Conservation (phyloP, 352 stramenopile species). For the Hyphochytrium catenoides region DNA sequence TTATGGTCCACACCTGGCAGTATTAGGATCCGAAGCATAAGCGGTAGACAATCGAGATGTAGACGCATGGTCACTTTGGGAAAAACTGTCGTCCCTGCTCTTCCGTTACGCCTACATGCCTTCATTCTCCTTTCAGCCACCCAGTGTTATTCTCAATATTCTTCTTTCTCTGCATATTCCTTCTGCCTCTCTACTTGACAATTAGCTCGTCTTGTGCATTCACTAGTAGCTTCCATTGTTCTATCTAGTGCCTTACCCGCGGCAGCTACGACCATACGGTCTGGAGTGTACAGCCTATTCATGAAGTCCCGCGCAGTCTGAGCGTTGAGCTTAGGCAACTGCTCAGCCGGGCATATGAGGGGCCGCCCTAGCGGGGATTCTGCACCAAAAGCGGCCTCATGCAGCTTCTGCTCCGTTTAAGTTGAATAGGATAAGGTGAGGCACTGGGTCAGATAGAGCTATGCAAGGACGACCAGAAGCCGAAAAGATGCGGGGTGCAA, state of each 20-base stretch:
- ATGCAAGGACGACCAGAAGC: constrained; percentile 3
- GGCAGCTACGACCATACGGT: constrained; percentile 70
- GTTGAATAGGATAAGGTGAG: constrained; percentile 11
- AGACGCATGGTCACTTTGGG: too few species aligned
- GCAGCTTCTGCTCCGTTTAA: constrained; percentile 32
- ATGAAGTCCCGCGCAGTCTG: constrained; percentile 46
- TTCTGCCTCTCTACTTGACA: too few species aligned
- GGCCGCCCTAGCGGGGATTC: constrained; percentile 40
- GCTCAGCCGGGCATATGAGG: constrained; percentile 45
- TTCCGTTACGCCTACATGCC: too few species aligned
- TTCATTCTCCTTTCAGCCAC: too few species aligned
- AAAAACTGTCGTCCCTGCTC: too few species aligned
- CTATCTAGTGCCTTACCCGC: too few species aligned
- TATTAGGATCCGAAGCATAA: too few species aligned
- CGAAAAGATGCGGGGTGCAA: constrained; percentile 2
- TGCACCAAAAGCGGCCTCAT: constrained; percentile 53
- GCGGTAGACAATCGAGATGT: too few species aligned
- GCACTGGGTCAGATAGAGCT: constrained; percentile 2
- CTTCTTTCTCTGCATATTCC: too few species aligned
- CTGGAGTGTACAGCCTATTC: constrained; percentile 42
- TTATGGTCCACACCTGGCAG: constrained; percentile 89
- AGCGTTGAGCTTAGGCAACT: constrained; percentile 37
- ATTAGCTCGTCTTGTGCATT: too few species aligned
- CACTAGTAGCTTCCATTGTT: too few species aligned
- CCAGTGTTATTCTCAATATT: too few species aligned